phyloP scores from a whole-genome alignment of 257 asterid genomes.

The Petunia secreta region DNA sequence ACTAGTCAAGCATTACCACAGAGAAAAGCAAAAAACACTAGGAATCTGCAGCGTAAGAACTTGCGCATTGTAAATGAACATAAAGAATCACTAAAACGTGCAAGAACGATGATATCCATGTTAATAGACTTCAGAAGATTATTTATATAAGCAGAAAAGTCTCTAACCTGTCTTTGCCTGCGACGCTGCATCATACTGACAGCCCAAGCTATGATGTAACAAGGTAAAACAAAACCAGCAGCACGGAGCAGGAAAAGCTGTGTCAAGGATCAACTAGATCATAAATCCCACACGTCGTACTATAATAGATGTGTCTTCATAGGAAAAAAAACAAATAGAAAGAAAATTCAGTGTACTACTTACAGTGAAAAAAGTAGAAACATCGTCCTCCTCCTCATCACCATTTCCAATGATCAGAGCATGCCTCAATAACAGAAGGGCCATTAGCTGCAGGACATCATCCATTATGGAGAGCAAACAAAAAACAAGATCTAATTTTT shows the following conservation, averaged over 20 bases:
- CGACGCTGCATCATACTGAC: conserved; percentile 54
- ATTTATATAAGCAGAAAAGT: background rate
- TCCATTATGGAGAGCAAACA: background rate
- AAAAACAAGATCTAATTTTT: background rate
- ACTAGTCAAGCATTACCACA: background rate
- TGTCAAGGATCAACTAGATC: conserved; percentile 24
- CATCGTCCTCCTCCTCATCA: conserved; percentile 51
- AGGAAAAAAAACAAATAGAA: background rate
- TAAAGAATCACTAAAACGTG: background rate
- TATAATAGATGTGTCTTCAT: background rate
- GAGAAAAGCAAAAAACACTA: conserved; percentile 10
- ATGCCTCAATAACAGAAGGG: conserved; percentile 57
- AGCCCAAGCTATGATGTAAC: conserved; percentile 58
- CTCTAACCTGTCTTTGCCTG: conserved; percentile 55
- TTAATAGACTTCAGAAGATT: background rate
- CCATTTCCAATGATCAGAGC: conserved; percentile 48
- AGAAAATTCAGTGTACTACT: conserved; percentile 22
- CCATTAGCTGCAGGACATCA: conserved; percentile 44
- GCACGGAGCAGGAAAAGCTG: conserved; percentile 60
- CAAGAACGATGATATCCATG: conserved; percentile 6
- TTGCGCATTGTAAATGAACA: background rate
- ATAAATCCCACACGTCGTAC: background rate
- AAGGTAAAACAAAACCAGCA: conserved; percentile 53
- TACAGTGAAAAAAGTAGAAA: conserved; percentile 51
- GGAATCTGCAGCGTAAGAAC: background rate